Evolutionary conservation across 208 protist genomes (phyloP), one percentile per base, ranked within the genome.

Genomic region (Leishmania turanica): DNA sequence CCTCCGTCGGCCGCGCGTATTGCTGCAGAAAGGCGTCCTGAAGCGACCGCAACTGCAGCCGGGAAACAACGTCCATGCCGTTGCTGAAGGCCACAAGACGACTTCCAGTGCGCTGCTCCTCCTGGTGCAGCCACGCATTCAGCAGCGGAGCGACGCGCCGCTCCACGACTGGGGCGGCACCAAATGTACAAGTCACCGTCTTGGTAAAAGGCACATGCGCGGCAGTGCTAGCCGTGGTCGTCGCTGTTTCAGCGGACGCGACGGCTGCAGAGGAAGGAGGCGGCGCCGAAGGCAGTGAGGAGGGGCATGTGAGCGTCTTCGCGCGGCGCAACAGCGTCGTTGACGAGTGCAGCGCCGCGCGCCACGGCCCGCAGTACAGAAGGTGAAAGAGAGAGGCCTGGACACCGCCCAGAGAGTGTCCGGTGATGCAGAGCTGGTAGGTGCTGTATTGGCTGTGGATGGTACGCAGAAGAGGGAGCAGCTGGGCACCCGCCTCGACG

Each of bases 341-440:
- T 19, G 75, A 77, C 17, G 73, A 80, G 8, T 65, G 79, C 77
- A 68, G 68, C 34, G 49, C 68, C 37, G 78, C 51, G 9, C 73
- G 51, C 78, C 80, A 77, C 58, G 53, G 81, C 49, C 45, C 81
- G 68, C 88, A 90, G 79, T 90, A 94, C 8, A 96, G 78, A 5
- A 97, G 82, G 78, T 96, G 91, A 74, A 96, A 97, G 62, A 97
- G 77, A 69, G 84, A 90, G 15, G 94, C 94, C 84, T 90, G 77
- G 47, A 92, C 85, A 65, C 87, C 94, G 31, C 94, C 94, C 64
- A 97, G 92, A 47, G 92, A 97, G 86, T 97, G 94, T 11, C 94
- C 94, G 17, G 93, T 95, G 69, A 94, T 70, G 76, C 92, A 81
- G 42, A 96, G 86, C 51, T 89, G 83, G 83, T 96, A 97, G 74